phyloP scores from a whole-genome alignment of 345 rosid species.

The Eutrema yunnanense region DNA sequence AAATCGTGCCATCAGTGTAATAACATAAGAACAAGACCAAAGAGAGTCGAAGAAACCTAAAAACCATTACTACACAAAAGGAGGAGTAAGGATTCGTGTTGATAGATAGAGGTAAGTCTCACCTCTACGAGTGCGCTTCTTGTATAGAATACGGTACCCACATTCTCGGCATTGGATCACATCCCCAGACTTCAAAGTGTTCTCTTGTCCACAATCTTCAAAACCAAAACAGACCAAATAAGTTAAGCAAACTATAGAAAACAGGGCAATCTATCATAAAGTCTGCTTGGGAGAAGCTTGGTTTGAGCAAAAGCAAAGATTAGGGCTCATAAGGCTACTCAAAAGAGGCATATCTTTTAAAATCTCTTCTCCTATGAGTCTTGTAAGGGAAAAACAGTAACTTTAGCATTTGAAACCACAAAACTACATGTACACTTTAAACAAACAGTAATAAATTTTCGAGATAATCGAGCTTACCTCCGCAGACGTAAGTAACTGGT shows the following conservation, averaged over 20 bases:
- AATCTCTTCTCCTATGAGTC: not conserved
- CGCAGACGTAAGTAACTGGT: slow-evolving; percentile 83
- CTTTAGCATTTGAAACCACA: not conserved
- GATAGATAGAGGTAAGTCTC: not conserved
- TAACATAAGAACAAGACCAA: not conserved
- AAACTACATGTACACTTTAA: not conserved
- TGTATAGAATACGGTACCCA: slow-evolving; percentile 85
- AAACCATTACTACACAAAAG: not conserved
- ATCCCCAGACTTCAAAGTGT: slow-evolving; percentile 69
- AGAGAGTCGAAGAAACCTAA: not conserved
- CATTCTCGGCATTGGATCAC: slow-evolving; percentile 94
- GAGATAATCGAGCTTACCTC: slow-evolving; percentile 39
- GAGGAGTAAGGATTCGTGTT: not conserved
- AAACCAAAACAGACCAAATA: not conserved
- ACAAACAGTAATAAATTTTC: not conserved
- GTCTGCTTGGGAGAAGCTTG: slow-evolving; percentile 20
- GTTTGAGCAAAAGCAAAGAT: not conserved
- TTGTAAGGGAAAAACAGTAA: not conserved
- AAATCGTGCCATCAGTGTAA: not conserved
- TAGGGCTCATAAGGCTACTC: slow-evolving; percentile 19
- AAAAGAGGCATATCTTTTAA: not conserved
- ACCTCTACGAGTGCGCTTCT: slow-evolving; percentile 96
- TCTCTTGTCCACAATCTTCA: slow-evolving; percentile 79
- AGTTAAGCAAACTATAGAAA: not conserved
- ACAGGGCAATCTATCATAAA: not conserved